Conservation (phyloP, 75 land plant genomes). For the Sequoia sempervirens region DNA sequence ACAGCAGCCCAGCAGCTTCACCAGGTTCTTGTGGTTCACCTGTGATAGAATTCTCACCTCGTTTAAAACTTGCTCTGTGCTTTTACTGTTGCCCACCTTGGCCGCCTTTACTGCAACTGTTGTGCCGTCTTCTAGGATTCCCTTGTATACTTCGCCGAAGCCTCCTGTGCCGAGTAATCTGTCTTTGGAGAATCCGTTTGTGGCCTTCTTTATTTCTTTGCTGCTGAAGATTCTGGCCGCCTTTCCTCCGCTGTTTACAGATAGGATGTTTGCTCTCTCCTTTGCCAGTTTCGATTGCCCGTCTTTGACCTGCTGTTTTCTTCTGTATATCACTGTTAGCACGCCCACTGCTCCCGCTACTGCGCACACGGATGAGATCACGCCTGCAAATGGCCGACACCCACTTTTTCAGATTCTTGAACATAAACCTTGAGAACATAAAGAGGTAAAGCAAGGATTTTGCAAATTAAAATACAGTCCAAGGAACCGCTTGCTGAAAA, state of each 20-base stretch:
- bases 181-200: conserved; percentile 33
- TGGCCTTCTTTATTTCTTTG: conserved; percentile 46
- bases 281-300: conserved; percentile 7
- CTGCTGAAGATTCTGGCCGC: conserved; percentile 27
- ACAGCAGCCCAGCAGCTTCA: conserved; percentile 56
- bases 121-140: conserved; percentile 44
- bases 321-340: background rate
- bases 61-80: conserved; percentile 48
- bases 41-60: conserved; percentile 53
- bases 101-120: conserved; percentile 48
- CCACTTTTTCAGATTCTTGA: background rate
- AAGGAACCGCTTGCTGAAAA: too few relatives aligned
- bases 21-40: conserved; percentile 52
- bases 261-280: conserved; percentile 20
- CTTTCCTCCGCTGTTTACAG: conserved; percentile 19
- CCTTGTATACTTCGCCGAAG: conserved; percentile 50
- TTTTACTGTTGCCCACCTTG: conserved; percentile 39
- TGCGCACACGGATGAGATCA: background rate
- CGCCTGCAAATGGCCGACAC: background rate
- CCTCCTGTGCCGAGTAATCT: conserved; percentile 37
- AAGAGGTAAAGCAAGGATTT: background rate
- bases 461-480: background rate
- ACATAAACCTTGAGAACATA: background rate
- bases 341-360: background rate
- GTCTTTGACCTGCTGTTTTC: background rate